Conservation (phyloP, 164 flowering plant species). For the Taxillus chinensis region DNA sequence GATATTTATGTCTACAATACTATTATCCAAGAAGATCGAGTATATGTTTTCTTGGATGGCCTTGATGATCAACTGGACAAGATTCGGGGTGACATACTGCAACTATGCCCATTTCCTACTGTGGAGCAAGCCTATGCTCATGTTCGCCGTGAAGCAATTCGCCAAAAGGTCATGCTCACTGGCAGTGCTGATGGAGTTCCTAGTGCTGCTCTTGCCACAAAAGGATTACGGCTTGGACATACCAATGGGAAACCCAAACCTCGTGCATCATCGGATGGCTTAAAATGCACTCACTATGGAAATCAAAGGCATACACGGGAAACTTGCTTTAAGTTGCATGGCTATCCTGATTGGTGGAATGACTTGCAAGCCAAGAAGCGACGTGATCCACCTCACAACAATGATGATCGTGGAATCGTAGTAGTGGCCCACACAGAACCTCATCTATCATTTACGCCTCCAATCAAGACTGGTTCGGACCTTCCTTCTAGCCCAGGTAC, state of each 20-base stretch:
- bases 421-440: conserved; percentile 1
- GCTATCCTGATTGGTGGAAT: background rate
- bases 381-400: background rate
- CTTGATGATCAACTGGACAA: too few relatives aligned
- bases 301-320: background rate
- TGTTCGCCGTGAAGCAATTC: background rate
- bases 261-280: background rate
- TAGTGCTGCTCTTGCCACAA: background rate
- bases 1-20: background rate
- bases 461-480: background rate
- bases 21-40: background rate
- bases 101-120: background rate
- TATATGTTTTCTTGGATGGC: background rate
- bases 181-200: background rate
- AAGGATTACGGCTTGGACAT: background rate
- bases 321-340: background rate
- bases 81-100: too few relatives aligned
- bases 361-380: background rate
- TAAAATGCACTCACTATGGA: background rate
- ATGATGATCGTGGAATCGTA: background rate
- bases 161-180: background rate
- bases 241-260: background rate
- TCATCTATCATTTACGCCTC: conserved; percentile 6
- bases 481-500: too few relatives aligned
- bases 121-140: background rate